phyloP scores from a whole-genome alignment of 257 asterid species.

The Solanum pinnatisectum region DNA sequence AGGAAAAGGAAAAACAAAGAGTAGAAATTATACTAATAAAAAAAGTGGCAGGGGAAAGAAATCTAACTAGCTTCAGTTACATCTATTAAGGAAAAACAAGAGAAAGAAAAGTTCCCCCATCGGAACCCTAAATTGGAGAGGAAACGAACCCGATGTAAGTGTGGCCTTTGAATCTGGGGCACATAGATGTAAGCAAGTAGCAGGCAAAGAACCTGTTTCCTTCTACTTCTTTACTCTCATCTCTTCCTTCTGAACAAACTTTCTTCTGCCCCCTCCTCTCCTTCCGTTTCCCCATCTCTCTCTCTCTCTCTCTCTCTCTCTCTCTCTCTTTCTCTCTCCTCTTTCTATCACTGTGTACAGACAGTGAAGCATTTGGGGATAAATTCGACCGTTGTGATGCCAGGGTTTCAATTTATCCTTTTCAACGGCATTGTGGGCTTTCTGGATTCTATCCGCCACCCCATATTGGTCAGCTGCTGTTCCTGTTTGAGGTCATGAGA shows the following conservation, averaged over 20 bases:
- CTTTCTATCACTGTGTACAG: neutral
- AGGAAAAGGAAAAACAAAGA: neutral
- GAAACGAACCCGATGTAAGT: constrained; percentile 72
- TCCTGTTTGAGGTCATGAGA: neutral
- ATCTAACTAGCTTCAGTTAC: neutral
- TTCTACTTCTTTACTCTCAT: constrained; percentile 1
- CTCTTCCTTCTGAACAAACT: neutral
- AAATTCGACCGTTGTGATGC: constrained; percentile 48
- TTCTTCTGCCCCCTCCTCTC: constrained; percentile 10
- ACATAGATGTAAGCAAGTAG: constrained; percentile 73
- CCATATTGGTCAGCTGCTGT: neutral
- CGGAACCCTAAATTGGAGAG: neutral
- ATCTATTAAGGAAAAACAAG: neutral
- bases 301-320: neutral
- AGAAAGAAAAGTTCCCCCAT: neutral
- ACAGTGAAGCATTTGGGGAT: neutral
- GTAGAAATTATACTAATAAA: neutral
- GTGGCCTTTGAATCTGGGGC: constrained; percentile 82
- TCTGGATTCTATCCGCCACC: neutral
- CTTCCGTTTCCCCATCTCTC: constrained; percentile 39
- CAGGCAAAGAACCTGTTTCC: constrained; percentile 49
- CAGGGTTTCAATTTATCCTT: neutral
- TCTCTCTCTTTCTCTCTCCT: neutral
- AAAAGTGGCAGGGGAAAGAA: neutral
- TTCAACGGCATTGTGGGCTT: neutral